Evolutionary conservation across 805 yeast genomes (phyloP).

Genomic region (Ogataea chonburiensis): DNA sequence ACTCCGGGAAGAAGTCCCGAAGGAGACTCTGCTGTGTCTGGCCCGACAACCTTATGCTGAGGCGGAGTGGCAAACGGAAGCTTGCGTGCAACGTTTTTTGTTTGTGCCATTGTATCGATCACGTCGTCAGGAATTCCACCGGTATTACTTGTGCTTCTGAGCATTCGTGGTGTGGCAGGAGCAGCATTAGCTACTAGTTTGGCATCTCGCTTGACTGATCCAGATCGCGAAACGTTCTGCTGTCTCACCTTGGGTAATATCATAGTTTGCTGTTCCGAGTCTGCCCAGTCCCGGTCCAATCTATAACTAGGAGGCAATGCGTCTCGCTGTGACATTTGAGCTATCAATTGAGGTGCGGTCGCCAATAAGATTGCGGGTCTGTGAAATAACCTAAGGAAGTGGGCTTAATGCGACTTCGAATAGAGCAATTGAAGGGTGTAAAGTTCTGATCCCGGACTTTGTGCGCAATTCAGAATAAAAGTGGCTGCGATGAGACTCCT

Average conservation of each 20-base stretch:
- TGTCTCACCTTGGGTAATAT: constrained; percentile 28
- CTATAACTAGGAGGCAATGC: constrained; percentile 1
- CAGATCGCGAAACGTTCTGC: constrained; percentile 21
- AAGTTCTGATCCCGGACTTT: no score
- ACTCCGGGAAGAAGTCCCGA: constrained; percentile 27
- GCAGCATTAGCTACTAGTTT: constrained; percentile 34
- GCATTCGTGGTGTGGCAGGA: constrained; percentile 72
- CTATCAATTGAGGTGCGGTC: constrained; percentile 2
- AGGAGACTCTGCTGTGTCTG: constrained; percentile 12
- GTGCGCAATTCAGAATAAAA: no score
- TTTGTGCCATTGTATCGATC: constrained; percentile 17
- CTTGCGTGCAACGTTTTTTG: constrained; percentile 24
- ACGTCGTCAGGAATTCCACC: constrained; percentile 27
- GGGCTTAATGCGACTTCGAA: neutral
- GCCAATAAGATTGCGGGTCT: neutral
- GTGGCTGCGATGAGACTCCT: no score
- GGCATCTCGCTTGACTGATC: constrained; percentile 19
- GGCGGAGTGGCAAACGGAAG: constrained; percentile 18
- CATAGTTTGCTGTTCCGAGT: constrained; percentile 14
- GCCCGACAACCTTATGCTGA: constrained; percentile 15
- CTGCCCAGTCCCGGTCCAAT: constrained; percentile 3
- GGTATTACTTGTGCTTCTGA: constrained; percentile 49
- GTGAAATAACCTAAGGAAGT: neutral
- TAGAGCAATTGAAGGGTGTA: neutral
- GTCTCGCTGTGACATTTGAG: constrained; percentile 8